Percentiles rank a stretch among this genome's conserved stretches.
These are phyloP conservation scores for Salix exigua DNA, from an alignment of 345 rosid species.

Conservation along the genomic window DNA sequence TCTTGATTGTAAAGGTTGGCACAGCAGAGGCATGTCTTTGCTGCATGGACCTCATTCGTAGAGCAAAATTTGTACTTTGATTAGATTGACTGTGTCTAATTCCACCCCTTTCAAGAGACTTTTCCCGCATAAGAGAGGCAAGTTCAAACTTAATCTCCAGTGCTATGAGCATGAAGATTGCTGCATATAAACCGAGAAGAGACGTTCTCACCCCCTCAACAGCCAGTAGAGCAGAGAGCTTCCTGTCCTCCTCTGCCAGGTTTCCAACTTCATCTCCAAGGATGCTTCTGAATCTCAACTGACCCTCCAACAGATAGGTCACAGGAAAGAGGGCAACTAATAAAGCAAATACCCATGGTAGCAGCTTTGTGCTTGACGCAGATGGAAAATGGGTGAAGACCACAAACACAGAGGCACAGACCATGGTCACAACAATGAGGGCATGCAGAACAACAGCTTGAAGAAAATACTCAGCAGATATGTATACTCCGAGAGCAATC, in stretches of 20 bases:
- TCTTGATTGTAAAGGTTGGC: slow-evolving; percentile 77
- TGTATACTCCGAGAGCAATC: slow-evolving; percentile 82
- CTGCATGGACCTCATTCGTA: slow-evolving; percentile 93
- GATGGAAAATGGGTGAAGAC: slow-evolving; percentile 98
- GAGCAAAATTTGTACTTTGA: slow-evolving; percentile 53
- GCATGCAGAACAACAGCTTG: slow-evolving; percentile 88
- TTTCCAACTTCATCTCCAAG: slow-evolving; percentile 49
- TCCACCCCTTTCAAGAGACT: slow-evolving; percentile 66
- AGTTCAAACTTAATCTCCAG: slow-evolving; percentile 88
- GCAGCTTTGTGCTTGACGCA: slow-evolving; percentile 90
- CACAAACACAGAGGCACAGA: slow-evolving; percentile 79
- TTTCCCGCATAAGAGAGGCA: slow-evolving; percentile 89
- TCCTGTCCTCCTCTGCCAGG: slow-evolving; percentile 73
- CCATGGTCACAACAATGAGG: slow-evolving; percentile 77
- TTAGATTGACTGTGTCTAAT: slow-evolving; percentile 54
- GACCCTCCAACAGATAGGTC: slow-evolving; percentile 92
- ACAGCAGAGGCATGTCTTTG: slow-evolving; percentile 69
- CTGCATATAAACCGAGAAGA: slow-evolving; percentile 94
- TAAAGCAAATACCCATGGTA: slow-evolving; percentile 95
- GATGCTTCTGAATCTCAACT: slow-evolving; percentile 73
- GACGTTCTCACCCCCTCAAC: slow-evolving; percentile 99
- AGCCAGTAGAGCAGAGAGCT: slow-evolving; percentile 73
- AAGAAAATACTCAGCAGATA: slow-evolving; percentile 95
- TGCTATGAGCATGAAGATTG: slow-evolving; percentile 95
- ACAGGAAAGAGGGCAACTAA: slow-evolving; percentile 96